Evolutionary conservation across 208 protist species (phyloP).

Genomic region (Willaertia magna): DNA sequence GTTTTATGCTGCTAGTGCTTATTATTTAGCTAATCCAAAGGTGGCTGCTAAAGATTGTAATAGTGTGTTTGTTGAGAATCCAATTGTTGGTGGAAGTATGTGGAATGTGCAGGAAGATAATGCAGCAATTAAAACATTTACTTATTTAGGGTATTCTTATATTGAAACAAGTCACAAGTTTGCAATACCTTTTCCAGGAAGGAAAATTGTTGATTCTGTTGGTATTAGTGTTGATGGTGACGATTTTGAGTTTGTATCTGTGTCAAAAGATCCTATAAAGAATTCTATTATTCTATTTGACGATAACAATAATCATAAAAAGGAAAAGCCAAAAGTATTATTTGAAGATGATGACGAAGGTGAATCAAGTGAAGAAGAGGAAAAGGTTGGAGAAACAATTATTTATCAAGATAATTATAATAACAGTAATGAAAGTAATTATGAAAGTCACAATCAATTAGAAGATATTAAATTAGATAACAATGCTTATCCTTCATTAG

Average conservation of each 20-base stretch:
- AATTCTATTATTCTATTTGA: neutral
- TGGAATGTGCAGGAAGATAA: neutral
- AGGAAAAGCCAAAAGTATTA: neutral
- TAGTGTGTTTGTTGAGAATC: neutral
- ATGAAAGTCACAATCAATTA: neutral
- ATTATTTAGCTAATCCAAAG: neutral
- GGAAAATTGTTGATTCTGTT: neutral
- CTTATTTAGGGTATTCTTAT: neutral
- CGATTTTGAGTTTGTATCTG: neutral
- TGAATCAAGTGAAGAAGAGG: neutral
- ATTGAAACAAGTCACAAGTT: neutral
- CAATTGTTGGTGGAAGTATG: neutral
- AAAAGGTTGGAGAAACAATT: neutral
- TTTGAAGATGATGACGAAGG: neutral
- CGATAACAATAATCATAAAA: neutral
- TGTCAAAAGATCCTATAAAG: neutral
- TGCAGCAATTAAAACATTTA: neutral
- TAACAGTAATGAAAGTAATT: neutral
- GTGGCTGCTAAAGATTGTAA: neutral
- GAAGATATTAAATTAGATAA: neutral
- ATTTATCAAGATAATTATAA: neutral
- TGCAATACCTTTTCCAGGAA: neutral
- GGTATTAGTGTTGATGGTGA: neutral
- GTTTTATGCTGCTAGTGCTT: neutral
- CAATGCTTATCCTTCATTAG: neutral